A percentile compares a stretch with the other conserved stretches of the same genome.
These are phyloP conservation scores for Botrytis byssoidea DNA, from an alignment of 2,329 filamentous ascomycete genomes.

Conservation along the genomic window DNA sequence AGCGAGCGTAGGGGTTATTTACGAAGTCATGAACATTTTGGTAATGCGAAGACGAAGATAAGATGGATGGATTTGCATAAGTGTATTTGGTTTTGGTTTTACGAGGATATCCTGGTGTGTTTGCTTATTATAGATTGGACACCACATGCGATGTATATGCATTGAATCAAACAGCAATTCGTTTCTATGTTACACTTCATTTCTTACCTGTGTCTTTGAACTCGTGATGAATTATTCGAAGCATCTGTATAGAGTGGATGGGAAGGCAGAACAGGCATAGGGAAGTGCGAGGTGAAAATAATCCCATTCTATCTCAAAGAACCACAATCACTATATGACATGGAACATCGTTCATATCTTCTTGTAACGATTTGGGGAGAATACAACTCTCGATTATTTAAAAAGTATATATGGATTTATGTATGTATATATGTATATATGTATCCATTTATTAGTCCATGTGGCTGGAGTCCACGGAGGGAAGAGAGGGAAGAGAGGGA, in stretches of 20 bases:
- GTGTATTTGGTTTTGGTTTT: neutral
- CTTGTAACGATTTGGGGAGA: neutral
- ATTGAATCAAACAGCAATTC: neutral
- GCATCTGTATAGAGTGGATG: neutral
- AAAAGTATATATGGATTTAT: neutral
- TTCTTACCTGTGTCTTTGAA: neutral
- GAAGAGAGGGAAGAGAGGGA: neutral
- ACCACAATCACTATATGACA: neutral
- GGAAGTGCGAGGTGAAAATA: neutral
- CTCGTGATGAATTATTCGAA: neutral
- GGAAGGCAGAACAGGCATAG: neutral
- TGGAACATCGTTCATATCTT: neutral
- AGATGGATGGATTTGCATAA: neutral
- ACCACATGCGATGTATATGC: neutral
- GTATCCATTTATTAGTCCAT: neutral
- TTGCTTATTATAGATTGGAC: slow-evolving; percentile 5
- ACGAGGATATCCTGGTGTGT: neutral
- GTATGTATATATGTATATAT: neutral
- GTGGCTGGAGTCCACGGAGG: neutral
- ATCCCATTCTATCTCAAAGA: too few species aligned
- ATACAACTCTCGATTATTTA: neutral
- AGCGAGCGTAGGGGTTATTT: neutral
- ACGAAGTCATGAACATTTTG: slow-evolving; percentile 16
- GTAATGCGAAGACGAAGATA: neutral
- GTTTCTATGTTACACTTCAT: neutral